Evolutionary conservation across 1,284 basidiomycete genomes (phyloP), one percentile per base, ranked within the genome.

Genomic region (Apiotrichum gamsii): DNA sequence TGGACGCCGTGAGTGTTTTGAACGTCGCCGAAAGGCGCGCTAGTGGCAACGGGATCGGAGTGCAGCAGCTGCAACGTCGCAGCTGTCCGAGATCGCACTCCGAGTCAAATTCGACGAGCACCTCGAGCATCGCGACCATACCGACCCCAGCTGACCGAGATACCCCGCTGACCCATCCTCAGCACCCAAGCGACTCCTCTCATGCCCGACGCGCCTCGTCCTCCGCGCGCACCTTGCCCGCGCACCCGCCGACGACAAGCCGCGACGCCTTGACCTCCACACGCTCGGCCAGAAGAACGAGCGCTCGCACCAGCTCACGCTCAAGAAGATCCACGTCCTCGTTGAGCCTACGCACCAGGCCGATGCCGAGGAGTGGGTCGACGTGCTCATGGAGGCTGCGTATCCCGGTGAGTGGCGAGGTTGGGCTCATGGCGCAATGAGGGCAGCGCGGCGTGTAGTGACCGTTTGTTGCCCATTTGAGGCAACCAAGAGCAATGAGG

Each of bases 391-490:
- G 76, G 63, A 73, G 8, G 68, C 74, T 14, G 78, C 83, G 10
- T 89, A 90, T 64, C 71, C 75, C 56, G 81, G 85, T 85, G 51
- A 49, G 43, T 43, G 23, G 25, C n/a, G n/a, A n/a, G n/a, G n/a
- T n/a, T n/a, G n/a, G n/a, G n/a, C n/a, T n/a, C n/a, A n/a, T n/a
- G n/a, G n/a, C n/a, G n/a, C n/a, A n/a, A n/a, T n/a, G n/a, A n/a
- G n/a, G n/a, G n/a, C n/a, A n/a, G n/a, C n/a, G n/a, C n/a, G n/a
- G n/a, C n/a, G n/a, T n/a, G n/a, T n/a, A n/a, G n/a, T n/a, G n/a
- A n/a, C n/a, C n/a, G n/a, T n/a, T n/a, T n/a, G n/a, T n/a, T n/a
- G n/a, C n/a, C n/a, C n/a, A n/a, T n/a, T n/a, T n/a, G n/a, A n/a
- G n/a, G n/a, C n/a, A n/a, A n/a, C n/a, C n/a, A n/a, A n/a, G n/a